These are phyloP conservation scores for Maudiozyma barnettii DNA, from an alignment of 805 yeast genomes.

Conservation along the genomic window DNA sequence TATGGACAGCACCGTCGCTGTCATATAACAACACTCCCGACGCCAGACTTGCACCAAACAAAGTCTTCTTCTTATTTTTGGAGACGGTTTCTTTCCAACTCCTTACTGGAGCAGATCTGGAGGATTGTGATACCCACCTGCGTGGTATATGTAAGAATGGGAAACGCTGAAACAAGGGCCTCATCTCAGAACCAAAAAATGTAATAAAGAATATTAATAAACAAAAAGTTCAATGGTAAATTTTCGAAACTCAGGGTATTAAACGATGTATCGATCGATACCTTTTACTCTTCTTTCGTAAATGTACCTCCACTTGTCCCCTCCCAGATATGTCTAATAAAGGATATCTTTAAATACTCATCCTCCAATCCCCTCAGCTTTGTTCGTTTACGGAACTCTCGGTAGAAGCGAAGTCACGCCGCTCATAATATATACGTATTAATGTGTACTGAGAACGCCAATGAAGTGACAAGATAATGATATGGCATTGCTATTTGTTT, in stretches of 20 bases:
- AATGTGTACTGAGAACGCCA: no score
- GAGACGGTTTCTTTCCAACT: not conserved
- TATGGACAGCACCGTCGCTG: slow-evolving; percentile 22
- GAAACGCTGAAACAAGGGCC: no score
- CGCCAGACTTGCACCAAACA: slow-evolving; percentile 1
- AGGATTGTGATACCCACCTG: not conserved
- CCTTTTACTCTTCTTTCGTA: no score
- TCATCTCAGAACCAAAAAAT: no score
- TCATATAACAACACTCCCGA: slow-evolving; percentile 16
- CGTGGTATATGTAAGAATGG: not conserved
- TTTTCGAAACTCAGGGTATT: no score
- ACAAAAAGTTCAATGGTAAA: no score
- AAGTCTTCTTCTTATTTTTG: not conserved
- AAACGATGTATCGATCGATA: no score
- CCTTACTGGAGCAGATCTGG: not conserved
- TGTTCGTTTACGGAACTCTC: not conserved
- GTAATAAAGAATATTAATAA: no score
- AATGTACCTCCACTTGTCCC: not conserved
- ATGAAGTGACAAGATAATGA: no score
- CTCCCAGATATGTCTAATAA: not conserved
- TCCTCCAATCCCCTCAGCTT: not conserved
- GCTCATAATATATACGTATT: no score
- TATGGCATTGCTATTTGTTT: no score
- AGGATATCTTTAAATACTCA: not conserved
- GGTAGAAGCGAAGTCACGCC: not conserved